Evolutionary conservation across 2,329 filamentous ascomycete genomes (phyloP).

Genomic region (Neonectria hederae): DNA sequence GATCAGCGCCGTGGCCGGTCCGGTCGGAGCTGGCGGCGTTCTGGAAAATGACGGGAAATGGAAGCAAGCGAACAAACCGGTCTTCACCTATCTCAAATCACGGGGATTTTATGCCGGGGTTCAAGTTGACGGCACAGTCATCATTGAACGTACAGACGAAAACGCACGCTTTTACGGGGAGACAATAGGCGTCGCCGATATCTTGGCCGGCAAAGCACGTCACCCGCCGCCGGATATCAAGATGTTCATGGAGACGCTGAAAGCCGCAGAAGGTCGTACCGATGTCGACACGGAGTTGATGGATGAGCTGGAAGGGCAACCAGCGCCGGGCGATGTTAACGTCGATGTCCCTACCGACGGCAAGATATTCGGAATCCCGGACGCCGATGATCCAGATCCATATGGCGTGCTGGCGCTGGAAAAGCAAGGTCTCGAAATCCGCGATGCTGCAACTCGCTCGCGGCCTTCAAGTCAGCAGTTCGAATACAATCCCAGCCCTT

Average conservation of each 20-base stretch:
- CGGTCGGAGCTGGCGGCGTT: slow-evolving; percentile 74
- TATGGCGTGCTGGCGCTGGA: slow-evolving; percentile 50
- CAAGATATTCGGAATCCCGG: slow-evolving; percentile 50
- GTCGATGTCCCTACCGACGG: slow-evolving; percentile 42
- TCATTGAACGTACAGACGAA: slow-evolving; percentile 84
- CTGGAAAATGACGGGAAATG: slow-evolving; percentile 66
- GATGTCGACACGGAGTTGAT: slow-evolving; percentile 47
- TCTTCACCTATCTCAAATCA: slow-evolving; percentile 80
- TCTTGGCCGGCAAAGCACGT: slow-evolving; percentile 55
- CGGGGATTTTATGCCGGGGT: slow-evolving; percentile 87
- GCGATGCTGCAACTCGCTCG: slow-evolving; percentile 48
- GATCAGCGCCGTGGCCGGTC: slow-evolving; percentile 76
- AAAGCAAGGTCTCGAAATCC: slow-evolving; percentile 48
- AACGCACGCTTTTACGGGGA: slow-evolving; percentile 86
- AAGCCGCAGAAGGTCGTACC: slow-evolving; percentile 46
- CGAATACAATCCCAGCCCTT: slow-evolving; percentile 49
- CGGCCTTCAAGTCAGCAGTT: slow-evolving; percentile 49
- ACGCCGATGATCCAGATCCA: slow-evolving; percentile 50
- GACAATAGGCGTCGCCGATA: slow-evolving; percentile 53
- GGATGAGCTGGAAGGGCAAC: slow-evolving; percentile 47
- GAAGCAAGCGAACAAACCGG: slow-evolving; percentile 61
- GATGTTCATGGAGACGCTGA: slow-evolving; percentile 48
- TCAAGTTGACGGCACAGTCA: slow-evolving; percentile 84
- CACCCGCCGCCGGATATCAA: slow-evolving; percentile 40
- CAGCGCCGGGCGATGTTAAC: slow-evolving; percentile 48